A percentile compares a stretch with the other conserved stretches of the same genome.
Evolutionary conservation across 495 filamentous ascomycete species (phyloP).

Genomic region (Hyaloscypha variabilis): DNA sequence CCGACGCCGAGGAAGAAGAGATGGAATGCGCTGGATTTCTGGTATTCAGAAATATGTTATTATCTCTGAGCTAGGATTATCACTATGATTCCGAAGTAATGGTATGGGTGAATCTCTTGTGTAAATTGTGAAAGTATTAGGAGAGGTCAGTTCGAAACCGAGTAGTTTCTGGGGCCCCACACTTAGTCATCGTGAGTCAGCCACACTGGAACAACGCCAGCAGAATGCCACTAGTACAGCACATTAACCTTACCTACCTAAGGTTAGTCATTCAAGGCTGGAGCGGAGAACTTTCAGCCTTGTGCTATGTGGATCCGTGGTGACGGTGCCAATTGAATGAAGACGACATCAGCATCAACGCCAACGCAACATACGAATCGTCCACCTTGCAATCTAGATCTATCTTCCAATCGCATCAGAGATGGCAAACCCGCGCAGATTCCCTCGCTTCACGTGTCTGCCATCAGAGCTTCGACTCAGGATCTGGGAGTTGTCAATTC

Average conservation of each 20-base stretch:
- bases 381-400: too few relatives aligned
- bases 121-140: not conserved
- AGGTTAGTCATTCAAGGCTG: not conserved
- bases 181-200: not conserved
- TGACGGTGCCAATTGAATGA: not conserved
- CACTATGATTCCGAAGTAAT: not conserved
- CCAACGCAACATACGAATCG: too few relatives aligned
- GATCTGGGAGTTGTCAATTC: constrained; percentile 20
- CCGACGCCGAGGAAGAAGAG: too few relatives aligned
- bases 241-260: too few relatives aligned
- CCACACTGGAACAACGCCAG: not conserved
- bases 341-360: not conserved
- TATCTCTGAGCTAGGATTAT: not conserved
- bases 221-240: too few relatives aligned
- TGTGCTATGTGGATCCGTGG: not conserved
- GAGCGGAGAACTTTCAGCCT: not conserved
- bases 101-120: not conserved
- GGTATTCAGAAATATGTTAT: too few relatives aligned
- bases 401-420: not conserved
- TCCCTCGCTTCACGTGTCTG: constrained; percentile 17
- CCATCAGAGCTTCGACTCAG: constrained; percentile 26
- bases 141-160: not conserved
- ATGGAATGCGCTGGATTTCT: too few relatives aligned
- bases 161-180: not conserved
- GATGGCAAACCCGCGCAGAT: not conserved